These are phyloP conservation scores for Phytophthora lateralis DNA, from an alignment of 352 stramenopile genomes.

Conservation along the genomic window DNA sequence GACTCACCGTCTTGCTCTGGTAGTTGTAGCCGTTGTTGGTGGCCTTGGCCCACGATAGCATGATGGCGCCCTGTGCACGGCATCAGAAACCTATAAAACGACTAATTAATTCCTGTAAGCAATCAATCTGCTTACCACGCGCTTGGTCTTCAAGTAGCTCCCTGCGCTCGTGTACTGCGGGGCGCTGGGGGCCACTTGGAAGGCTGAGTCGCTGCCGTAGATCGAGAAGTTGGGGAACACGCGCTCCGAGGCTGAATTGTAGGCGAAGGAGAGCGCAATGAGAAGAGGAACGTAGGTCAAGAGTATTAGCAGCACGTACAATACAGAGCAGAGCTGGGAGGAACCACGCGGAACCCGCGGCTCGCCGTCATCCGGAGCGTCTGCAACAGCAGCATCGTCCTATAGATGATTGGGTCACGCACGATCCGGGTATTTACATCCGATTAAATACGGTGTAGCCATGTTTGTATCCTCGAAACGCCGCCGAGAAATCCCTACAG, in stretches of 20 bases:
- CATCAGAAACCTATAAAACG: conserved; percentile 1
- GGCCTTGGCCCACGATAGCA: conserved; percentile 83
- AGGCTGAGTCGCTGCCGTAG: conserved; percentile 76
- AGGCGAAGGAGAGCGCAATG: conserved; percentile 10
- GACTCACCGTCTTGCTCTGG: conserved; percentile 77
- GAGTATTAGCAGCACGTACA: conserved; percentile 26
- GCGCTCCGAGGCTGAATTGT: conserved; percentile 48
- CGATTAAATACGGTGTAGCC: conserved; percentile 25
- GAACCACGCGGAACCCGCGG: conserved; percentile 20
- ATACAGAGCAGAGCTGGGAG: conserved; percentile 31
- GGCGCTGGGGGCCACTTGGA: conserved; percentile 72
- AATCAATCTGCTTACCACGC: conserved; percentile 41
- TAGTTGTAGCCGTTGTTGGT: conserved; percentile 78
- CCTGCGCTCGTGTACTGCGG: conserved; percentile 69
- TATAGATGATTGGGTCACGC: conserved; percentile 5
- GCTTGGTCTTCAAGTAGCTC: conserved; percentile 86
- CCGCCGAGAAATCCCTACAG: conserved; percentile 12
- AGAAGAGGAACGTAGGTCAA: background rate
- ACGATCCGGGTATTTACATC: background rate
- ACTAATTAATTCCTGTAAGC: background rate
- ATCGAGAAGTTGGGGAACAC: conserved; percentile 80
- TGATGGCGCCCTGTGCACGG: conserved; percentile 66
- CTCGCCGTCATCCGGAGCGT: conserved; percentile 35
- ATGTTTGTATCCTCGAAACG: conserved; percentile 30
- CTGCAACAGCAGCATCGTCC: conserved; percentile 40